Base-by-base conservation (phyloP, 139 green algal genomes). In the Yamagishiella unicocca region DNA sequence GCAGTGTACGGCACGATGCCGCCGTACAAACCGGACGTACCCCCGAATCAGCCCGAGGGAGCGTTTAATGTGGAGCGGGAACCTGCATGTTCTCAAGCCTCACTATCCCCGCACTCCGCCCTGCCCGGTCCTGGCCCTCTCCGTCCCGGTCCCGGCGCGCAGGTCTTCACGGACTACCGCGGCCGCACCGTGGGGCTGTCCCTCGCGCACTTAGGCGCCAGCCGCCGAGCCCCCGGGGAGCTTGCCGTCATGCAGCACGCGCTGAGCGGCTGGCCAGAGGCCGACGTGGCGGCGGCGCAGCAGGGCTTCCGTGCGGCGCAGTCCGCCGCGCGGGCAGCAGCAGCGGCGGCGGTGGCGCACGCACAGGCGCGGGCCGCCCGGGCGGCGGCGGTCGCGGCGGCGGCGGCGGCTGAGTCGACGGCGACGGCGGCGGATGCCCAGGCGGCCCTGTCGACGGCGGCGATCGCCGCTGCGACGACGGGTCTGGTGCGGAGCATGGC, bases 91-190 rank as follows among this genome's bases (percentile, higher is more conserved):
- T 67, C 19, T 9, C 19, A 17, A 25, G 50, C 17, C 50, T 58
- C 17, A 58, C 50, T 17, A 58, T 58, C 17, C 50, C 50, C 50
- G 50, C 50, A 12, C 50, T 12, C 50, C 17, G 50, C 50, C 17
- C 14, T 25, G 14, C 50, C 12, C 50, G 50, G 50, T 17, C 50
- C 50, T 58, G 12, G 17, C 14, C 14, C 50, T 17, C n/a, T n/a
- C n/a, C n/a, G n/a, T n/a, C n/a, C n/a, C n/a, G n/a, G n/a, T n/a
- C 50, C 50, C 17, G 50, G 14, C 17, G 50, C n/a, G 27, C 80
- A 86, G 80, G 80, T 86, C 14, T 86, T 54, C 80, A 86, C 80
- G 0, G 80, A 86, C 43, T 24, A 31, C 24, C n/a, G 31, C n/a
- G 80, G 80, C 24, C 62, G 80, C 21, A 42, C 62, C 1, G 80